Evolutionary conservation across 1,284 basidiomycete species (phyloP).

Genomic region (Phlebopus sp.): DNA sequence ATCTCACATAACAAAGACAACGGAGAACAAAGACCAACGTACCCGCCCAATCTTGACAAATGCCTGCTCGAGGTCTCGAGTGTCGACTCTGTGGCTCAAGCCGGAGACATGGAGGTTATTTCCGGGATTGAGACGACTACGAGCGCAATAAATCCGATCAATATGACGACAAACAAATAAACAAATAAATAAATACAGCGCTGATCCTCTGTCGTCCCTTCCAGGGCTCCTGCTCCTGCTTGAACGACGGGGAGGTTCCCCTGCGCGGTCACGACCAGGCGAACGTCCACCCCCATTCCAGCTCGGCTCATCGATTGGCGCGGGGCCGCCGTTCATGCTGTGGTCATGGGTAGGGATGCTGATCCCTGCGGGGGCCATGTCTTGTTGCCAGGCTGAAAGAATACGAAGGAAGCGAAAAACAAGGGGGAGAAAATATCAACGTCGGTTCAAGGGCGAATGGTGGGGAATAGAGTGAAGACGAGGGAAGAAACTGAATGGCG

Average conservation of each 20-base stretch:
- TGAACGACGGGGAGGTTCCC: slow-evolving; percentile 55
- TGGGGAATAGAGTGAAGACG: slow-evolving; percentile 19
- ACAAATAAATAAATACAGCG: slow-evolving; percentile 10
- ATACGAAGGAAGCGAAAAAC: slow-evolving; percentile 14
- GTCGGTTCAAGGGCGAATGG: slow-evolving; percentile 31
- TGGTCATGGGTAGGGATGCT: slow-evolving; percentile 64
- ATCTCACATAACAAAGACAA: background rate
- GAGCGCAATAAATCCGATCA: background rate
- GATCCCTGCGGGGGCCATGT: slow-evolving; percentile 67
- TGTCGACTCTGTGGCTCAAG: slow-evolving; percentile 77
- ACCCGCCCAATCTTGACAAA: slow-evolving; percentile 92
- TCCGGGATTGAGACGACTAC: slow-evolving; percentile 68
- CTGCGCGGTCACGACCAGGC: slow-evolving; percentile 45
- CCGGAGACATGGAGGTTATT: slow-evolving; percentile 97
- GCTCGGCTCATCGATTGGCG: slow-evolving; percentile 41
- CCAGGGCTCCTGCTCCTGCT: slow-evolving; percentile 72
- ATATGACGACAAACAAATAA: slow-evolving; percentile 2
- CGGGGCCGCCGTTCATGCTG: slow-evolving; percentile 42
- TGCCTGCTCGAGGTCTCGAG: slow-evolving; percentile 81
- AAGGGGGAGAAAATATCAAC: slow-evolving; percentile 28
- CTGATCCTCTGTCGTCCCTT: slow-evolving; percentile 55
- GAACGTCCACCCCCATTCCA: slow-evolving; percentile 46
- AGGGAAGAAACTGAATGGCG: slow-evolving; percentile 17
- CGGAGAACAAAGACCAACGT: slow-evolving; percentile 31
- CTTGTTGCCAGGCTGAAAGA: slow-evolving; percentile 72